Base-by-base conservation (phyloP, 371 early-diverging fungal species). In the Capillidium heterosporum region DNA sequence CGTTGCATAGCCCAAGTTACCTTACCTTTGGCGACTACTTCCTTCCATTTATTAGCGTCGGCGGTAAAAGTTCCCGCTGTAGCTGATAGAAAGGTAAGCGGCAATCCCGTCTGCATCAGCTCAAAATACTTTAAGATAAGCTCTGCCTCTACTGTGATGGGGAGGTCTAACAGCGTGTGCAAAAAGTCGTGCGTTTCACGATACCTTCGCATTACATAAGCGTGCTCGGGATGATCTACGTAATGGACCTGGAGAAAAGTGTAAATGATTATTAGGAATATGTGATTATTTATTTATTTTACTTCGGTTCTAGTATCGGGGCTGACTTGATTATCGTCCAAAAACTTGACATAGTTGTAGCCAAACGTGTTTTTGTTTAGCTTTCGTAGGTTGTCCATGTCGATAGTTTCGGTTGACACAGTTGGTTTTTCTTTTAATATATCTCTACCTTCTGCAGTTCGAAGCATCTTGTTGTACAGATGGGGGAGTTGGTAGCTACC, bases 51-150 rank as follows among this genome's bases (percentile, higher is more conserved):
- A 13, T 61, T 59, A 13, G 66, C 59, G 0, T 74, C 65, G 59
- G 92, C 64, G 19, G 82, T 62, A 44, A 91, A 59, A 0, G 91
- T 92, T 0, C 92, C 95, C 63, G 88, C 74, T 7, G 86, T 57
- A 26, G 86, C 84, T 19, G 84, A 76, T 19, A 94, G 65, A 65
- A 81, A 67, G 0, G 87, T 82, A 71, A 95, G 84, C n/a, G 95
- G 95, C 47, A 95, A 67, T 1, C 87, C 87, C 0, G 84, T 85
- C 58, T 96, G 95, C 11, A 73, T 76, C 72, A 84, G 81, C 67
- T 96, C 97, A 61, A 93, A 87, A 83, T 88, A 89, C 69, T 96
- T 96, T 40, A 96, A 68, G 1, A 87, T 93, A 51, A 95, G 67
- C 69, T 96, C 97, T 50, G 82, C 91, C 60, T 89, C 87, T 5